Base-by-base conservation (phyloP, 768 basidiomycete species). In the Amanita phalloides region DNA sequence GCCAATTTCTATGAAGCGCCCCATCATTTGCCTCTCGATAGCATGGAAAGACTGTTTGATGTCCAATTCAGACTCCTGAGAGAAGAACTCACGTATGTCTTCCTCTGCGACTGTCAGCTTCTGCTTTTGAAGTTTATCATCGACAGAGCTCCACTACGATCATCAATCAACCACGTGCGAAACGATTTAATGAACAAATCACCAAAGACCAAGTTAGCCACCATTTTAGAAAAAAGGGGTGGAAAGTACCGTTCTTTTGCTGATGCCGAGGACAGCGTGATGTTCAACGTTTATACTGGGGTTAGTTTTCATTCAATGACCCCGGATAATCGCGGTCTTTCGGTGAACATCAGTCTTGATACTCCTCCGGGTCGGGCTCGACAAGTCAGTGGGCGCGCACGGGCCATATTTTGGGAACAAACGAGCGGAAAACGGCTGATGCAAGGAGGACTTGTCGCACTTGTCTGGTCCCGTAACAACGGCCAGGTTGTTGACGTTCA, bases 1-100 rank as follows among this genome's bases (percentile, higher is more conserved):
- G 78, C 73, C 0, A 82, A 76, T 56, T 60, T 82, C 1, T 72
- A 68, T 17, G 71, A 66, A 2, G 85, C 82, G 0, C 85, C 84
- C 0, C 85, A 86, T 58, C 83, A 75, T 50, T 71, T 74, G 10
- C 76, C 76, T 0, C 55, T 64, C 3, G 72, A 72, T 13, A 78
- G 77, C 21, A 86, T 89, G 77, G 73, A 84, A 51, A 69, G 80
- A 6, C 67, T 82, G 20, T 65, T 88, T 9, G 88, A 90, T 53
- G 75, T 83, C 3, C 85, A 90, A 56, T 90, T 85, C 62, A 77
- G 87, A 32, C 71, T 89, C 0, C 66, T 90, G 33, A 70, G 87
- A 35, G 87, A 88, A 56, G 87, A 90, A 51, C 65, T 84, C 14
- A 83, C 74, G 78, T 84, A 57, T 21, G 77, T 60, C 6, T 32